Base-by-base conservation (phyloP, 1,139 yeast genomes). In the Debaryomyces nepalensis region DNA sequence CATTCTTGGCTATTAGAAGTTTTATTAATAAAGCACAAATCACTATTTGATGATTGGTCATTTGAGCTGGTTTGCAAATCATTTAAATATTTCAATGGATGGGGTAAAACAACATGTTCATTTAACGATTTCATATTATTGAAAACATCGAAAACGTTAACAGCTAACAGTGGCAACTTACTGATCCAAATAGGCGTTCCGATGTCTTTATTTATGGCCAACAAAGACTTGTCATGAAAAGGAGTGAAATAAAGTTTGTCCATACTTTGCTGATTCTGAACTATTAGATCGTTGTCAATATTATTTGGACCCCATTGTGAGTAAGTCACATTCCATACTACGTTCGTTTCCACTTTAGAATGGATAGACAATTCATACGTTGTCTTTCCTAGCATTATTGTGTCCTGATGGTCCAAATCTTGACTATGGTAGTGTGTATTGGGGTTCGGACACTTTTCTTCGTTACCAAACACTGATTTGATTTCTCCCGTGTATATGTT, bases 241-340 rank as follows among this genome's bases (percentile, higher is more conserved):
- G 97, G 96, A 1, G 95, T 84, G 49, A 93, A 82, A 53, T 87
- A 87, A 4, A 88, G 66, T 33, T 84, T 82, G 60, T 91, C 98
- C 15, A 75, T 50, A 4, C 88, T 78, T 35, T 74, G 70, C 33
- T 61, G 63, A 45, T 71, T 72, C 51, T 84, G 78, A 48, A 62
- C 44, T 16, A 70, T 81, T 45, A 91, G 70, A 57, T 86, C 93
- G 31, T 74, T 71, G 59, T 93, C 96, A 45, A 91, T 72, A 50
- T 89, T 84, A 63, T 91, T 91, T 20, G 96, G 96, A 5, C 95
- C 96, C 97, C 98, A 93, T 41, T 85, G 79, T 2, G 95, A 76
- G 58, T 87, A 91, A 0, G 95, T 84, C 9, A 93, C 90, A 57
- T 90, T 87, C 96, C 97, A 91, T 3, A 80, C 74, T 2, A 83